These are phyloP conservation scores for Diplodia mutila DNA, from an alignment of 2,329 filamentous ascomycete genomes.

Conservation along the genomic window DNA sequence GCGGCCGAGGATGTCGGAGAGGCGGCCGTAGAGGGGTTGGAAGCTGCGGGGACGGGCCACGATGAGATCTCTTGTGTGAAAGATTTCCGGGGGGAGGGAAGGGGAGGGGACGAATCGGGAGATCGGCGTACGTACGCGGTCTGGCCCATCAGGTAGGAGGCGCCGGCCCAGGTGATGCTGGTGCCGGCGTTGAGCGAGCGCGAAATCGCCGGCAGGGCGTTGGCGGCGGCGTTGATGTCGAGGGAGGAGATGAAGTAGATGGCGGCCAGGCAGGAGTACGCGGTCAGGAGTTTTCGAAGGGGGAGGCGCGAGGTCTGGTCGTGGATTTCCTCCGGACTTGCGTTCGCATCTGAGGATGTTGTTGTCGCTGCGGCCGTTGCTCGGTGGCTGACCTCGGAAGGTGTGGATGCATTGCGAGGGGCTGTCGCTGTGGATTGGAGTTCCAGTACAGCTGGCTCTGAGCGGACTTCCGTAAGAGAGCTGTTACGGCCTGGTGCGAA, in stretches of 20 bases:
- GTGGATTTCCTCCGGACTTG: background rate
- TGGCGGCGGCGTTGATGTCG: background rate
- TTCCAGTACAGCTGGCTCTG: background rate
- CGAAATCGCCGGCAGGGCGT: background rate
- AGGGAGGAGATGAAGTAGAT: conserved; percentile 6
- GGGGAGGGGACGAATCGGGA: background rate
- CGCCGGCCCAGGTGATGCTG: conserved; percentile 8
- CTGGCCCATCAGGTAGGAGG: conserved; percentile 36
- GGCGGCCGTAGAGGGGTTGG: conserved; percentile 56
- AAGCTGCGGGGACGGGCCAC: too few relatives aligned
- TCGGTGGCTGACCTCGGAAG: background rate
- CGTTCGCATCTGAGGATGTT: background rate
- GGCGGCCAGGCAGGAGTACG: conserved; percentile 3
- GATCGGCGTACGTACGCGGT: conserved; percentile 36
- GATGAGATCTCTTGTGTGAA: too few relatives aligned
- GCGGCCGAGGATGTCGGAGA: conserved; percentile 59
- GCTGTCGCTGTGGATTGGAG: background rate
- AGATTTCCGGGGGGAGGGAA: background rate
- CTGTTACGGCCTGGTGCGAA: background rate
- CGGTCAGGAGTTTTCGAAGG: background rate
- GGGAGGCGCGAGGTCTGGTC: conserved; percentile 3
- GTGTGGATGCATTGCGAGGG: background rate
- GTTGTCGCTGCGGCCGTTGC: background rate
- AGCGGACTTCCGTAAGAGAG: background rate
- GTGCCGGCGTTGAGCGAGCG: background rate